Base-by-base conservation (phyloP, 192 early-diverging fungal genomes). In the Coemansia erecta region DNA sequence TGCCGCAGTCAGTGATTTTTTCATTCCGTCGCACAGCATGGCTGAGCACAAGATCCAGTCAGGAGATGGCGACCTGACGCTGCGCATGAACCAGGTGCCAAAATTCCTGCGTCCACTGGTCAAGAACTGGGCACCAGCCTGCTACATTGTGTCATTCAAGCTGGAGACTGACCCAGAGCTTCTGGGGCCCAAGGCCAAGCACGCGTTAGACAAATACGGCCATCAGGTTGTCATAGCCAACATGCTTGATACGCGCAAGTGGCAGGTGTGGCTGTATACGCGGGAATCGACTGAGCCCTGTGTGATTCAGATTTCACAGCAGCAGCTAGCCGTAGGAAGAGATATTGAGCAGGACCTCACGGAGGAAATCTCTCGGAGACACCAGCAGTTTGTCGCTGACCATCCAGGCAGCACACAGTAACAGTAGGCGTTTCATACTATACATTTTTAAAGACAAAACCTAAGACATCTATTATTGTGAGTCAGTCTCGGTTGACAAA, bases 211-310 rank as follows among this genome's bases (percentile, higher is more conserved):
- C 23, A 80, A 87, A 33, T 99, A 99, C 70, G 91, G 93, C 15
- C 97, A 99, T 71, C 95, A 99, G 70, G 84, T 95, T 19, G 97
- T 99, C 24, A 92, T 99, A 79, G 95, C 89, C 51, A 99, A 99
- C 60, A 84, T 98, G 68, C 71, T 99, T 9, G 68, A 73, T 31
- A 97, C 92, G 2, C 83, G 97, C 33, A 99, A 99, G 80, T 71
- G 80, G 24, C 82, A 86, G 18, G 95, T 99, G 13, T 86, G 81
- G 52, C 43, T 92, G 53, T 64, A 71, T 42, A 77, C 74, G 13
- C 61, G 45, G 48, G 58, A 67, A 19, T 33, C 62, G 53, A 15
- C n/a, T n/a, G 61, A 63, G n/a, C 64, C 70, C 8, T 63, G 37
- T 63, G 22, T 65, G 18, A 45, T 73, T 42, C 68, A 71, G 58